phyloP scores from a whole-genome alignment of 2,329 filamentous ascomycete species.

The Calonectria ilicicola region DNA sequence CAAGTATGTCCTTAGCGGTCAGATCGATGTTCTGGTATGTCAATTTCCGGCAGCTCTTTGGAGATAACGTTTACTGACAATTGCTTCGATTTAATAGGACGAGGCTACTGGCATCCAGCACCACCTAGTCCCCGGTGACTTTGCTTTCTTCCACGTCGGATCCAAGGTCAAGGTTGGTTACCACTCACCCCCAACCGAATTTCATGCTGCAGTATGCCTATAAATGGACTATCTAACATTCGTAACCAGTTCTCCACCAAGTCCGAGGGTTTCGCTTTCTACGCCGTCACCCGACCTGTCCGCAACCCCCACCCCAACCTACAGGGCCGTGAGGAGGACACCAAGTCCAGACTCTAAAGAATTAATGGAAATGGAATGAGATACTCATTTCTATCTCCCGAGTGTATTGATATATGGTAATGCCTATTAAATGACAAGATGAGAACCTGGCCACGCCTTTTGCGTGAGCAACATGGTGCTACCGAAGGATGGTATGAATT shows the following conservation, averaged over 20 bases:
- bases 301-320: constrained; percentile 38
- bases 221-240: neutral
- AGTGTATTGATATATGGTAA: neutral
- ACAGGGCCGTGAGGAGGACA: constrained; percentile 35
- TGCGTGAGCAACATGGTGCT: neutral
- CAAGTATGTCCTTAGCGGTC: constrained; percentile 40
- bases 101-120: constrained; percentile 42
- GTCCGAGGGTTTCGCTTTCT: constrained; percentile 39
- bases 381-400: neutral
- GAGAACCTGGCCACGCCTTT: neutral
- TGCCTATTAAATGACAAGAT: neutral
- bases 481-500: neutral
- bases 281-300: constrained; percentile 39
- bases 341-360: constrained; percentile 33
- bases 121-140: constrained; percentile 36
- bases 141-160: constrained; percentile 42
- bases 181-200: rapidly evolving
- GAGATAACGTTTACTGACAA: neutral
- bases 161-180: constrained; percentile 39
- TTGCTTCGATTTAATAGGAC: constrained; percentile 18
- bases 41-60: no score
- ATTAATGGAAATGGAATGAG: neutral
- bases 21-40: constrained; percentile 39
- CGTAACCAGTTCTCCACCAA: constrained; percentile 40
- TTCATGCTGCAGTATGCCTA: no score